Percentiles rank a stretch among this genome's conserved stretches.
Evolutionary conservation across 371 early-diverging fungal genomes (phyloP).

Genomic region (Sporodiniella umbellata): DNA sequence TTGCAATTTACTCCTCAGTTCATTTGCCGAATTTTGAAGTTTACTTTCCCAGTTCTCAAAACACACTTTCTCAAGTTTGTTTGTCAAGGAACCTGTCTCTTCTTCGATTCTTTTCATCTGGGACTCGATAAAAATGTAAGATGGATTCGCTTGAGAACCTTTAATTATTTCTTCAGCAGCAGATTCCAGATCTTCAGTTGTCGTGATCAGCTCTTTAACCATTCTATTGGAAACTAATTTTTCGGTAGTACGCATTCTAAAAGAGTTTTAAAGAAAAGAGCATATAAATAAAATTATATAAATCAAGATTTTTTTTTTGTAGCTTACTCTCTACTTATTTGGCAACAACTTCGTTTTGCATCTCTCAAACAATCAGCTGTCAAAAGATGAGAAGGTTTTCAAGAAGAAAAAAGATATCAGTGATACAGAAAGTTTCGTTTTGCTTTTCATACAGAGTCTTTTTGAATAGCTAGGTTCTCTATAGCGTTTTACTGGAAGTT

Average conservation of each 20-base stretch:
- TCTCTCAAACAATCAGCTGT: background rate
- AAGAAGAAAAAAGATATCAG: background rate
- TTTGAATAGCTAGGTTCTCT: background rate
- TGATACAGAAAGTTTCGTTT: no score
- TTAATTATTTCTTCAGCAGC: no score
- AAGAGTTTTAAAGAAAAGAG: background rate
- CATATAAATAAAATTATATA: background rate
- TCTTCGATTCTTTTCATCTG: background rate
- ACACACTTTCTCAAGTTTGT: background rate
- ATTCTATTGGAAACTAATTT: no score
- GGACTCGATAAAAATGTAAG: background rate
- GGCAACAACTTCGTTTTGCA: background rate
- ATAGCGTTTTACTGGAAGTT: background rate
- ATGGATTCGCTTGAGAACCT: no score
- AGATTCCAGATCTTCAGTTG: no score
- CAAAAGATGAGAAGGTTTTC: background rate
- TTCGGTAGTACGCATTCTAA: no score
- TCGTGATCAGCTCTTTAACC: no score
- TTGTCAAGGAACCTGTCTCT: background rate
- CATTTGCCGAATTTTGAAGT: background rate
- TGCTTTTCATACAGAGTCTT: background rate
- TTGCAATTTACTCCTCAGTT: background rate
- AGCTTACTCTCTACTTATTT: background rate
- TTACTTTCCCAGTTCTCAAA: background rate
- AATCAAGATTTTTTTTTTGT: background rate